Conservation (phyloP, 257 asterid genomes). For the Solanum verrucosum region DNA sequence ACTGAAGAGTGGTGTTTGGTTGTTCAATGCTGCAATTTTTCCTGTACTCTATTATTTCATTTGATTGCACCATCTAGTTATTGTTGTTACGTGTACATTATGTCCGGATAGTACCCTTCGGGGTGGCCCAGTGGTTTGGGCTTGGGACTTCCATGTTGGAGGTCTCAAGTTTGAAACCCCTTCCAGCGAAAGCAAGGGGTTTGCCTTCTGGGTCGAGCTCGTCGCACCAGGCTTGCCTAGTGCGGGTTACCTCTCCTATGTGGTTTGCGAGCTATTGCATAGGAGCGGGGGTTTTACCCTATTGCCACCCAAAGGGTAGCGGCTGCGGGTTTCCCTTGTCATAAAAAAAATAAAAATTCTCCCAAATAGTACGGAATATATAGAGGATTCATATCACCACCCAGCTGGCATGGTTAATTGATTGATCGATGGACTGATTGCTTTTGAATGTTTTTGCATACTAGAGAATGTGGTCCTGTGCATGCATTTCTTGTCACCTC, state of each 20-base stretch:
- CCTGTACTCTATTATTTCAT: not conserved
- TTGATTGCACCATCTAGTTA: not conserved
- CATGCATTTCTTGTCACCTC: not conserved
- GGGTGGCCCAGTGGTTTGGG: no score
- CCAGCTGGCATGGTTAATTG: not conserved
- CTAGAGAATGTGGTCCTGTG: not conserved
- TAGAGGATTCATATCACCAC: not conserved
- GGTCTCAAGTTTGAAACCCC: no score
- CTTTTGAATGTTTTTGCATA: not conserved
- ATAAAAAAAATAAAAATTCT: not conserved
- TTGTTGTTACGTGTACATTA: not conserved
- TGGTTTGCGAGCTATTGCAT: no score
- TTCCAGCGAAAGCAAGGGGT: no score
- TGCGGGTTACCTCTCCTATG: no score
- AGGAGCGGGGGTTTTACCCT: no score
- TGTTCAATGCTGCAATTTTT: not conserved
- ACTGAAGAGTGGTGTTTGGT: not conserved
- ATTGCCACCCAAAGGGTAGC: no score
- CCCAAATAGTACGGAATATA: not conserved
- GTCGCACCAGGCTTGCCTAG: no score
- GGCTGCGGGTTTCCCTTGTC: no score
- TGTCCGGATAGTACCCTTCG: not conserved
- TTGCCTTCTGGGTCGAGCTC: no score
- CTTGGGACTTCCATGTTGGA: no score
- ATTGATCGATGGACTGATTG: not conserved